Evolutionary conservation across 495 filamentous ascomycete species (phyloP), one percentile per base, ranked within the genome.

Genomic region (Xylaria nigripes): DNA sequence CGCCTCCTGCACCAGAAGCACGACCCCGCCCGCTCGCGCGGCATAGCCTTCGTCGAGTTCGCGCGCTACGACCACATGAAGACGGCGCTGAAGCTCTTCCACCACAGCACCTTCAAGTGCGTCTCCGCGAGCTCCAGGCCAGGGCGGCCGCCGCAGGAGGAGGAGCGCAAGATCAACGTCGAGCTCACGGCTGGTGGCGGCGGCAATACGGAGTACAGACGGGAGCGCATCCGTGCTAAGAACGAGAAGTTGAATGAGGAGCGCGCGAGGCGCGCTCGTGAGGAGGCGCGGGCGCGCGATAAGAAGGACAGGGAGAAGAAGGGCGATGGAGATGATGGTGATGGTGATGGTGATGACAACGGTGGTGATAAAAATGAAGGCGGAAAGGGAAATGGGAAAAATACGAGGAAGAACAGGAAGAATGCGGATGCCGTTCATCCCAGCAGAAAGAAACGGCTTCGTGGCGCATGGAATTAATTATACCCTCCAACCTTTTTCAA

Each of bases 31-130:
- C 15, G 16, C 5, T 87, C 83, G 55, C 90, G 89, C 60, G 93
- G 93, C 27, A 87, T 86, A 57, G 93, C 89, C 3, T 98, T 98
- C 69, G 75, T 98, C 55, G 93, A 98, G 70, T 97, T 98, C 60
- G 86, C 83, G 54, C 74, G 81, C 45, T 95, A 82, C 72, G 89
- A 95, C 70, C 82, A 85, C 65, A 95, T 97, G 90, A 86, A 95
- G 77, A 91, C 88, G 45, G 94, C 89, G 62, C 75, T 98, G 58
- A 86, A 87, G 67, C 77, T 87, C 45, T 89, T 89, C 67, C 92
- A 98, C 70, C 90, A 96, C 70, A 86, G 82, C 55, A 78, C 71
- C 45, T 95, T 97, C 64, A 34, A 51, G 15, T 58, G 50, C 30
- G 43, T 51, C 22, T 8, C 45, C 29, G 16, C 15, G 3, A n/a